Evolutionary conservation across 495 filamentous ascomycete genomes (phyloP).

Genomic region (Trichoderma orchidacearum): DNA sequence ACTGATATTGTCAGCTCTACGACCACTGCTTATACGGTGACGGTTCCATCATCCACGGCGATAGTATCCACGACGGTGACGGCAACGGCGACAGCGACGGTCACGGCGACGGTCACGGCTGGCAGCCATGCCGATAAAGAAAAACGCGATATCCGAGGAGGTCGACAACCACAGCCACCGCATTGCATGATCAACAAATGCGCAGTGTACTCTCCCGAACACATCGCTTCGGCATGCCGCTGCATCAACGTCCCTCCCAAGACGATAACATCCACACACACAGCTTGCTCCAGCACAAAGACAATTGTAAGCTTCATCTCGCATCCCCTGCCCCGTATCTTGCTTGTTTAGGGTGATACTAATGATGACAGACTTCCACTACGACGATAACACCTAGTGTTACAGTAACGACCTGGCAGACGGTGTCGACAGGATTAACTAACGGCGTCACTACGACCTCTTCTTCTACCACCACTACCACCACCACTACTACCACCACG

Average conservation of each 20-base stretch:
- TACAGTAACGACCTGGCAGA: background rate
- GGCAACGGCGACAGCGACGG: background rate
- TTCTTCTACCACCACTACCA: background rate
- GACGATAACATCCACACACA: background rate
- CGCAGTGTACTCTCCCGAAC: background rate
- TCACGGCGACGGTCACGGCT: background rate
- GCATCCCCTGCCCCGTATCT: background rate
- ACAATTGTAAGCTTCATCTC: background rate
- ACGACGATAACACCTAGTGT: background rate
- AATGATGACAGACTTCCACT: background rate
- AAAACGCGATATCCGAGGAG: background rate
- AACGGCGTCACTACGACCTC: background rate
- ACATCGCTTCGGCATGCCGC: background rate
- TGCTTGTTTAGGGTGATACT: too few species aligned
- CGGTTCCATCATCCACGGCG: background rate
- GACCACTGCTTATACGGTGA: background rate
- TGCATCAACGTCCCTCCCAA: background rate
- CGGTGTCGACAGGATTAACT: background rate
- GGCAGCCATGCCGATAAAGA: background rate
- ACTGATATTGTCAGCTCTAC: background rate
- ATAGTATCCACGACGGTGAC: background rate
- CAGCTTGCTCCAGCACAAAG: background rate
- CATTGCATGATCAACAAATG: background rate
- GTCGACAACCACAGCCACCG: background rate
- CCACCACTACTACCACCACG: background rate